A percentile compares a stretch with the other conserved stretches of the same genome.
These are phyloP conservation scores for Punica granatum DNA, from an alignment of 345 rosid species.

Conservation along the genomic window DNA sequence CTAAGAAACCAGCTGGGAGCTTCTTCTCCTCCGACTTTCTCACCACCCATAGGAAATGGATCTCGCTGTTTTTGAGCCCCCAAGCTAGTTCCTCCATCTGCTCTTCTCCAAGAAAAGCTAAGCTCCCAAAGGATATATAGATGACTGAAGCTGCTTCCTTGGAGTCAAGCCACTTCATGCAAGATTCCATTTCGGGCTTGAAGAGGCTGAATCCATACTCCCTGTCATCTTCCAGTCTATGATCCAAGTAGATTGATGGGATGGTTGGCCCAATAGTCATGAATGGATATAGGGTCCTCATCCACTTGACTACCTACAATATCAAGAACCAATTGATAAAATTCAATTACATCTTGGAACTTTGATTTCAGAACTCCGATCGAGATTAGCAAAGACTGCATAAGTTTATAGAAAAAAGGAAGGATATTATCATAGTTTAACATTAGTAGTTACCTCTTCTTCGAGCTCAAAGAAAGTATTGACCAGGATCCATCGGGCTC, in stretches of 20 bases:
- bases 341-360: too few relatives aligned
- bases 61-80: slow-evolving; percentile 8
- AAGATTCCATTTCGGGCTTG: neutral
- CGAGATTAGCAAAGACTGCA: too few relatives aligned
- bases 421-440: too few relatives aligned
- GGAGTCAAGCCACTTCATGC: slow-evolving; percentile 8
- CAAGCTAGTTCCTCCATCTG: slow-evolving; percentile 16
- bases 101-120: slow-evolving; percentile 5
- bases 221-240: slow-evolving; percentile 10
- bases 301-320: slow-evolving; percentile 4
- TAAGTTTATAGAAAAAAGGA: too few relatives aligned
- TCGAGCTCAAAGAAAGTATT: too few relatives aligned
- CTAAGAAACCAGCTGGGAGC: slow-evolving; percentile 9
- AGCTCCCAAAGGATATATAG: slow-evolving; percentile 17
- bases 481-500: too few relatives aligned
- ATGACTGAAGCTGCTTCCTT: slow-evolving; percentile 4
- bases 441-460: too few relatives aligned
- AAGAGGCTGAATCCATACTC: slow-evolving; percentile 10
- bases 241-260: slow-evolving; percentile 13
- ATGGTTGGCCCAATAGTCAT: slow-evolving; percentile 12
- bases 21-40: slow-evolving; percentile 7
- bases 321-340: too few relatives aligned
- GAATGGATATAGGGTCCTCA: slow-evolving; percentile 1
- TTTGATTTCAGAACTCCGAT: too few relatives aligned
- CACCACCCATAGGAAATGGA: slow-evolving; percentile 13